Evolutionary conservation across 192 early-diverging fungal species (phyloP).

Genomic region (Powellomyces hirtus): DNA sequence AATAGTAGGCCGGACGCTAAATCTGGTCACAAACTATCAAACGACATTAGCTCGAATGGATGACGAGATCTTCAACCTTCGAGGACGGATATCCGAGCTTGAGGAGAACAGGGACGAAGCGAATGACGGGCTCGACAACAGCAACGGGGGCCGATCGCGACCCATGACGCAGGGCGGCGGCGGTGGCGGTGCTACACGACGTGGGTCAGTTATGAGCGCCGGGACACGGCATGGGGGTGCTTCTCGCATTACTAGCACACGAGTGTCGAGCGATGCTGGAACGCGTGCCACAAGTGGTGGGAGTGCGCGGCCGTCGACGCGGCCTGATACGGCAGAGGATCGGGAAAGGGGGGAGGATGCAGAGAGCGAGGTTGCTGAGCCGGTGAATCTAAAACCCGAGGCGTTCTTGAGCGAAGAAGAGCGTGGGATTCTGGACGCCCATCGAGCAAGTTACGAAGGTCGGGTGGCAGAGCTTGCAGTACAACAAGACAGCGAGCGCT

Average conservation of each 20-base stretch:
- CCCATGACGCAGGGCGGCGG: background rate
- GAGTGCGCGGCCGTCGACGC: background rate
- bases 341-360: too few relatives aligned
- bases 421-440: background rate
- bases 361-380: background rate
- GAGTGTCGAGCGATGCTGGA: background rate
- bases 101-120: slow-evolving; percentile 22
- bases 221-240: background rate
- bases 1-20: background rate
- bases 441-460: background rate
- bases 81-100: slow-evolving; percentile 18
- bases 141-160: background rate
- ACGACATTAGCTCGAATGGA: slow-evolving; percentile 1
- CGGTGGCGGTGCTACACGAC: background rate
- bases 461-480: background rate
- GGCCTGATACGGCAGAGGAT: too few relatives aligned
- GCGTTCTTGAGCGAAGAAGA: slow-evolving; percentile 1
- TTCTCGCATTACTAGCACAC: background rate
- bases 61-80: slow-evolving; percentile 22
- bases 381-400: background rate
- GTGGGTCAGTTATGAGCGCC: background rate
- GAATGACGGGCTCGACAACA: background rate
- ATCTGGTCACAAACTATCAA: slow-evolving; percentile 11
- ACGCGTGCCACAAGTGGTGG: background rate
- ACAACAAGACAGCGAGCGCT: background rate